These are phyloP conservation scores for Jaapia argillacea DNA, from an alignment of 768 basidiomycete genomes.

Conservation along the genomic window DNA sequence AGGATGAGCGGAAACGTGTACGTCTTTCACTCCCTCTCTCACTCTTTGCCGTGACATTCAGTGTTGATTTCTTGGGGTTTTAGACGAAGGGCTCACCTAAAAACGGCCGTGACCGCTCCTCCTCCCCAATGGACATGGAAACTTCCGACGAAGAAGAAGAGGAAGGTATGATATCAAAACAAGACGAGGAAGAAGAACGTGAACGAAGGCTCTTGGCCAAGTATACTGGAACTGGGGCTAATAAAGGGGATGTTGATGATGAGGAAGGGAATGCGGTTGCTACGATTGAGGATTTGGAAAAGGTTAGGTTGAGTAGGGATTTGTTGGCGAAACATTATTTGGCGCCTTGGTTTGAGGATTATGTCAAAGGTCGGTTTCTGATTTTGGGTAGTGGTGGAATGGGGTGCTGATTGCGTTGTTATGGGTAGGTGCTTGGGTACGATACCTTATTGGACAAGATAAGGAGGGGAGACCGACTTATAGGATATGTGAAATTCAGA, in stretches of 20 bases:
- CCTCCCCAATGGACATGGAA: slow-evolving; percentile 81
- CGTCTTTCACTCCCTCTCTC: slow-evolving; percentile 12
- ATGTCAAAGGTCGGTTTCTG: slow-evolving; percentile 51
- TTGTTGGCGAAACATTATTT: slow-evolving; percentile 60
- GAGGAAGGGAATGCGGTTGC: slow-evolving; percentile 45
- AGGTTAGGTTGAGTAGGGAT: slow-evolving; percentile 57
- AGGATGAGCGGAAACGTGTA: slow-evolving; percentile 82
- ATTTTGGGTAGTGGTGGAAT: neutral
- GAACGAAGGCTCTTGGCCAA: slow-evolving; percentile 41
- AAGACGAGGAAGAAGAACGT: slow-evolving; percentile 66
- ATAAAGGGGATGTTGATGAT: slow-evolving; percentile 16
- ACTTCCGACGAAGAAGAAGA: slow-evolving; percentile 71
- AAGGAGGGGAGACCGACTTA: slow-evolving; percentile 48
- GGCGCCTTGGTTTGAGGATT: slow-evolving; percentile 82
- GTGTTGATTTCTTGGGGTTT: slow-evolving; percentile 6
- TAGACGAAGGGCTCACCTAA: slow-evolving; percentile 50
- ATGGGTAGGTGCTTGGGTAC: slow-evolving; percentile 69
- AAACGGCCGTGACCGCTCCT: slow-evolving; percentile 62
- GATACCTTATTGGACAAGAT: slow-evolving; percentile 69
- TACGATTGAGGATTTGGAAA: slow-evolving; percentile 46
- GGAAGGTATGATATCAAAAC: slow-evolving; percentile 68
- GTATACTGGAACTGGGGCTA: slow-evolving; percentile 18
- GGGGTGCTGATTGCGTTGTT: slow-evolving; percentile 3
- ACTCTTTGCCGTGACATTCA: slow-evolving; percentile 6
- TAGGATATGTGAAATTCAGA: slow-evolving; percentile 69